Base-by-base conservation (phyloP, 805 yeast genomes). In the Metschnikowia kunwiensis region DNA sequence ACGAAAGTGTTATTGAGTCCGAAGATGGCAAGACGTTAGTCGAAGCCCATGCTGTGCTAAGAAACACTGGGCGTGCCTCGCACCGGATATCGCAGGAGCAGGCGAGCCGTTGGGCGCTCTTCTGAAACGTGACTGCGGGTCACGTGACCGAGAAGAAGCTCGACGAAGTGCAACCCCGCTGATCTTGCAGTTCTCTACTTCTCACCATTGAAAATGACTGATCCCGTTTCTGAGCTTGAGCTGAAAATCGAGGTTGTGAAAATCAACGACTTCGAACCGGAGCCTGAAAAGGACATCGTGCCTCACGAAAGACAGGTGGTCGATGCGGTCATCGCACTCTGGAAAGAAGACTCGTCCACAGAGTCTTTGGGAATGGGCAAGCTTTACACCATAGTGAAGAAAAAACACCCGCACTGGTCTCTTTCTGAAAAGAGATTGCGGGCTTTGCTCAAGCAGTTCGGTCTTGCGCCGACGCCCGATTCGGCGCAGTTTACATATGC, bases 321-420 rank as follows among this genome's bases (percentile, higher is more conserved):
- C 21, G 78, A 75, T 36, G 74, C 71, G 23, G 77, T 82, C n/a
- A 72, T 81, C 27, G 62, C 67, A 5, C 56, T 82, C 7, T 84
- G 93, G 91, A 78, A 76, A 45, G 69, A 70, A 34, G 86, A 82
- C 47, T 80, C 86, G 1, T 58, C 69, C 2, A 72, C 78, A 17
- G 88, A 82, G 51, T 61, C 72, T 8, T 53, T 80, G 14, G 80
- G 83, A 1, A 59, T 73, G 7, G 64, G 68, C 9, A 77, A 78
- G 46, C 62, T 85, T 14, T 78, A 72, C 38, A 65, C 63, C 0
- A 47, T 70, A 9, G 63, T 86, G 27, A 77, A 75, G 47, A 42
- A 55, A 18, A 62, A 65, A 31, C 72, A 83, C 47, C 74, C 78
- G 0, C 63, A 62, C 29, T 86, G 95, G 95, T 49, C 72, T 3